These are phyloP conservation scores for Polyrhizophydium stewartii DNA, from an alignment of 371 early-diverging fungal genomes.

Conservation along the genomic window DNA sequence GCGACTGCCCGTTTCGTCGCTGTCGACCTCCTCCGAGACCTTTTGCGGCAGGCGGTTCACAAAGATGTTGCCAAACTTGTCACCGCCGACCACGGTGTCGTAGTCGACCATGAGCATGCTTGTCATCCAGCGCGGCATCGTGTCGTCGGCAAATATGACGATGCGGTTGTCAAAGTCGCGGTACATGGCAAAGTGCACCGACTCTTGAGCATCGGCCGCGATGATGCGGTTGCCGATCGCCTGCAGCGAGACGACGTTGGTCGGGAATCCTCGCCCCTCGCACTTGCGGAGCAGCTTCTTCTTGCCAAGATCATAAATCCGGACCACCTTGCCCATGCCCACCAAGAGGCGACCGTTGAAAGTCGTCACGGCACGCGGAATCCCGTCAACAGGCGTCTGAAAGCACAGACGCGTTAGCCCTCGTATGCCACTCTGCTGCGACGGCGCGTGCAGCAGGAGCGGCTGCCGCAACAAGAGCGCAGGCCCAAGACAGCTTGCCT, in stretches of 20 bases:
- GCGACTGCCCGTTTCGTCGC: conserved; percentile 82
- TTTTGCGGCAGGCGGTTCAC: conserved; percentile 69
- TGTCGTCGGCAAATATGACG: conserved; percentile 89
- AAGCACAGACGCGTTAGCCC: too few relatives aligned
- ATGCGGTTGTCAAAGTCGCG: conserved; percentile 72
- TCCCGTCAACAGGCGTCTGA: conserved; percentile 76
- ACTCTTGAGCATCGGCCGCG: conserved; percentile 84
- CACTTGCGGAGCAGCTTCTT: conserved; percentile 88
- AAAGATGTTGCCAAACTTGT: conserved; percentile 94
- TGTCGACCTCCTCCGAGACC: conserved; percentile 66
- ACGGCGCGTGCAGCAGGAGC: too few relatives aligned
- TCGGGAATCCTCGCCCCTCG: conserved; percentile 72
- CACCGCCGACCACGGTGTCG: conserved; percentile 89
- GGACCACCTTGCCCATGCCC: conserved; percentile 79
- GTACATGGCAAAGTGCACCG: conserved; percentile 76
- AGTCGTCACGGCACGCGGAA: conserved; percentile 74
- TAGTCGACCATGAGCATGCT: conserved; percentile 79
- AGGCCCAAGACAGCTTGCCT: too few relatives aligned
- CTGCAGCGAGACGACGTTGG: conserved; percentile 64
- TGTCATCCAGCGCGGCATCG: conserved; percentile 85
- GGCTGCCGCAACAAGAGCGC: too few relatives aligned
- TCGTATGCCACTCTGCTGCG: too few relatives aligned
- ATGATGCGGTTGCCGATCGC: conserved; percentile 85
- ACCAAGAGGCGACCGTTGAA: conserved; percentile 91
- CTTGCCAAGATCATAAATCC: conserved; percentile 91